A percentile compares a stretch with the other conserved stretches of the same genome.
Evolutionary conservation across 306 rosid species (phyloP).

Genomic region (Vigna trinervia): DNA sequence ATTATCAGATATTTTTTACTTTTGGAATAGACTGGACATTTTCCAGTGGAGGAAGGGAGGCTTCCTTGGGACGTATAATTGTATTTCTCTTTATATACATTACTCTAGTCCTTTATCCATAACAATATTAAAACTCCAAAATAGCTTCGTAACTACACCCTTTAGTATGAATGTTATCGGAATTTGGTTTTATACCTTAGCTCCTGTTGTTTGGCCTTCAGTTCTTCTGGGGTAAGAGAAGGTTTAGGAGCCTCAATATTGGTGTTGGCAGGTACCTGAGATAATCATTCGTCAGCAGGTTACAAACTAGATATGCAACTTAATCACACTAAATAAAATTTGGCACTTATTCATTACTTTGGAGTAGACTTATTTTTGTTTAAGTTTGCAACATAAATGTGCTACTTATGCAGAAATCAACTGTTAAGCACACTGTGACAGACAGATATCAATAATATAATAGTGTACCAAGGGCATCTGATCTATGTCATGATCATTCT

Average conservation of each 20-base stretch:
- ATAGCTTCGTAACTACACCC: conserved; percentile 1
- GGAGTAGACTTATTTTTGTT: conserved; percentile 16
- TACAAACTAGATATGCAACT: conserved; percentile 45
- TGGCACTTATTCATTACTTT: conserved; percentile 28
- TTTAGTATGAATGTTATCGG: conserved; percentile 18
- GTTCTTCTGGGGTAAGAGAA: conserved; percentile 87
- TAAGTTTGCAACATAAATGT: conserved; percentile 19
- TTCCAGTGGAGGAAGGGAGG: too few species aligned
- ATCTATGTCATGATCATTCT: conserved; percentile 80
- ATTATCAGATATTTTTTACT: too few species aligned
- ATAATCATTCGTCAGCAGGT: conserved; percentile 37
- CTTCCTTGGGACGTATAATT: too few species aligned
- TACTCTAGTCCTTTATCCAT: background rate
- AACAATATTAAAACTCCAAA: conserved; percentile 29
- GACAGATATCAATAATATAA: conserved; percentile 23
- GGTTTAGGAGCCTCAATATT: conserved; percentile 79
- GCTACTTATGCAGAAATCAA: conserved; percentile 13
- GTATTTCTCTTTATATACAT: too few species aligned
- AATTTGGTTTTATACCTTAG: conserved; percentile 67
- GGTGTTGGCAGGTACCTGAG: conserved; percentile 74
- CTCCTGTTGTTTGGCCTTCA: conserved; percentile 87
- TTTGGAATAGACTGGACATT: too few species aligned
- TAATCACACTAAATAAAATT: conserved; percentile 17
- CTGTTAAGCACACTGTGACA: conserved; percentile 3
- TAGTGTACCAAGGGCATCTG: conserved; percentile 83